phyloP scores from a whole-genome alignment of 1,284 basidiomycete genomes.

The Rhodotorula sp. region DNA sequence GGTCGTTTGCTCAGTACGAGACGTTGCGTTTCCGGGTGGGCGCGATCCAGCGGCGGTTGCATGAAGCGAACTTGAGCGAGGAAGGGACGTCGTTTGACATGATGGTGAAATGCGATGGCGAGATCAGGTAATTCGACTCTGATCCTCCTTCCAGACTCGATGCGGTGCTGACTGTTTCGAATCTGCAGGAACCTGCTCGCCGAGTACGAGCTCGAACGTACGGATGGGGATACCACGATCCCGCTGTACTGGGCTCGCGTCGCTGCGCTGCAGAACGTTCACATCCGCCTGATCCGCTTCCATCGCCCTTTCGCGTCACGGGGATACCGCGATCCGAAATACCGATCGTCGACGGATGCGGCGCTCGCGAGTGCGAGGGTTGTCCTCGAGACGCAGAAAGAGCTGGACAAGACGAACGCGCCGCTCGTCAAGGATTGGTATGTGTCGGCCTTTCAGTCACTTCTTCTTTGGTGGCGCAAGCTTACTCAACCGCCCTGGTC shows the following conservation, averaged over 20 bases:
- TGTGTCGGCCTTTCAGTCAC: neutral
- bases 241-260: constrained; percentile 22
- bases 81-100: constrained; percentile 23
- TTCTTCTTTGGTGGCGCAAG: neutral
- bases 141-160: too few relatives aligned
- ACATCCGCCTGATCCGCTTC: constrained; percentile 35
- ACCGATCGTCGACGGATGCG: constrained; percentile 25
- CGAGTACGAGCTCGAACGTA: constrained; percentile 26
- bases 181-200: constrained; percentile 5
- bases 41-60: constrained; percentile 18
- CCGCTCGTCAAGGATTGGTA: constrained; percentile 33
- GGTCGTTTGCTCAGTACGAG: constrained; percentile 29
- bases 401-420: constrained; percentile 22
- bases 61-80: constrained; percentile 26
- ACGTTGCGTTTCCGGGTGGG: constrained; percentile 17
- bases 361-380: constrained; percentile 29
- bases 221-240: constrained; percentile 23
- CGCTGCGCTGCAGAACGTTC: constrained; percentile 23
- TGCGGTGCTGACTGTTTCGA: neutral
- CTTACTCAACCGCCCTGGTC: neutral
- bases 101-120: constrained; percentile 10
- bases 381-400: constrained; percentile 28
- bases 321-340: constrained; percentile 34
- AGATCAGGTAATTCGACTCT: constrained; percentile 15
- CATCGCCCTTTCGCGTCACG: constrained; percentile 38